phyloP scores from a whole-genome alignment of 768 basidiomycete genomes.

The Pleurotus giganteus region DNA sequence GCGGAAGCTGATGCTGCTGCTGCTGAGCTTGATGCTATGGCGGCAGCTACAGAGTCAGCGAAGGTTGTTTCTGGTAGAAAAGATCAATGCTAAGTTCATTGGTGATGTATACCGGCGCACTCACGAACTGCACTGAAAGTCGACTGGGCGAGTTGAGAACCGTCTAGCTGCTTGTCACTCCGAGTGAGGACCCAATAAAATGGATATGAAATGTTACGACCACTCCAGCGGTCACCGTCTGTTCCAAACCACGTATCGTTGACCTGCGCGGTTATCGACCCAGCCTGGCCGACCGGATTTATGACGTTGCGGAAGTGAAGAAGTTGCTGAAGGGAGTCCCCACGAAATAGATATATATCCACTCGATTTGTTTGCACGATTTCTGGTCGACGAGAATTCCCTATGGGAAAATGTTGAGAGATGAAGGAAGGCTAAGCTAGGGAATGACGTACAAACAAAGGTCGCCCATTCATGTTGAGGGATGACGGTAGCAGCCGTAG shows the following conservation, averaged over 20 bases:
- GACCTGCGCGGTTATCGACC: conserved; percentile 51
- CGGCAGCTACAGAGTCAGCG: conserved; percentile 62
- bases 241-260: conserved; percentile 76
- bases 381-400: conserved; percentile 73
- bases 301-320: conserved; percentile 36
- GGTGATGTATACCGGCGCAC: conserved; percentile 31
- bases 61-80: conserved; percentile 64
- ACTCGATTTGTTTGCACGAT: conserved; percentile 62
- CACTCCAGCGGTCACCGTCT: conserved; percentile 46
- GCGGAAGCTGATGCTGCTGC: conserved; percentile 42
- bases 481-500: conserved; percentile 50
- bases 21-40: conserved; percentile 44
- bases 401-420: conserved; percentile 33
- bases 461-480: conserved; percentile 74
- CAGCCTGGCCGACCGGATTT: conserved; percentile 54
- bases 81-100: conserved; percentile 7
- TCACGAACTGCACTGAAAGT: conserved; percentile 80
- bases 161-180: conserved; percentile 51
- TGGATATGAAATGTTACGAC: conserved; percentile 56
- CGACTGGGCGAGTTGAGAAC: conserved; percentile 60
- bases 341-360: conserved; percentile 77
- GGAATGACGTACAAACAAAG: conserved; percentile 69
- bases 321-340: conserved; percentile 56
- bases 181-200: conserved; percentile 81
- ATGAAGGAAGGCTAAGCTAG: conserved; percentile 11